A percentile compares a stretch with the other conserved stretches of the same genome.
Evolutionary conservation across 2,329 filamentous ascomycete species (phyloP).

Genomic region (Fusarium oligoseptatum): DNA sequence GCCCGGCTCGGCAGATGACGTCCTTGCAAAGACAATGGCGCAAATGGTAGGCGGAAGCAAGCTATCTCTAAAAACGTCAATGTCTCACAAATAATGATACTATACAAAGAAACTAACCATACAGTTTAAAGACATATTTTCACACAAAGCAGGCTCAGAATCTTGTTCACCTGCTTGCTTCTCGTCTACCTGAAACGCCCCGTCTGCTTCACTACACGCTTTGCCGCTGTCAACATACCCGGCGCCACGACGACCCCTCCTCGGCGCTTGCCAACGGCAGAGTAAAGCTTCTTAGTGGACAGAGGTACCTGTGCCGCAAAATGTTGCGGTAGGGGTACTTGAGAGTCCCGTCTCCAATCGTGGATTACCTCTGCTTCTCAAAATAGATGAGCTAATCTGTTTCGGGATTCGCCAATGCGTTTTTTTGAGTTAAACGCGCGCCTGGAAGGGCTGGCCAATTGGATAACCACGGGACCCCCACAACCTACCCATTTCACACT

Average conservation of each 20-base stretch:
- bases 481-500: neutral
- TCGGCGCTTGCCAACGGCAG: conserved; percentile 32
- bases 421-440: conserved; percentile 45
- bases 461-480: conserved; percentile 21
- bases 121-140: neutral
- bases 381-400: conserved; percentile 42
- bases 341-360: conserved; percentile 26
- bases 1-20: neutral
- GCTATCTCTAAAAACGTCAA: neutral
- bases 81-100: neutral
- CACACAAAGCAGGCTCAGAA: neutral
- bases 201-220: conserved; percentile 40
- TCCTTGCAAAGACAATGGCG: neutral
- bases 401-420: conserved; percentile 30
- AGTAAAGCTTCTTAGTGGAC: neutral
- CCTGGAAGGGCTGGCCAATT: conserved; percentile 40
- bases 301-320: conserved; percentile 29
- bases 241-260: conserved; percentile 9
- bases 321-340: conserved; percentile 20
- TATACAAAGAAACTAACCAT: neutral
- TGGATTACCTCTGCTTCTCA: conserved; percentile 11
- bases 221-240: conserved; percentile 15
- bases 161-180: neutral
- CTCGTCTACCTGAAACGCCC: conserved; percentile 38
- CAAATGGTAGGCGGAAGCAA: conserved; percentile 1